Conservation (phyloP, 805 yeast genomes). For the Yamadazyma tumulicola region DNA sequence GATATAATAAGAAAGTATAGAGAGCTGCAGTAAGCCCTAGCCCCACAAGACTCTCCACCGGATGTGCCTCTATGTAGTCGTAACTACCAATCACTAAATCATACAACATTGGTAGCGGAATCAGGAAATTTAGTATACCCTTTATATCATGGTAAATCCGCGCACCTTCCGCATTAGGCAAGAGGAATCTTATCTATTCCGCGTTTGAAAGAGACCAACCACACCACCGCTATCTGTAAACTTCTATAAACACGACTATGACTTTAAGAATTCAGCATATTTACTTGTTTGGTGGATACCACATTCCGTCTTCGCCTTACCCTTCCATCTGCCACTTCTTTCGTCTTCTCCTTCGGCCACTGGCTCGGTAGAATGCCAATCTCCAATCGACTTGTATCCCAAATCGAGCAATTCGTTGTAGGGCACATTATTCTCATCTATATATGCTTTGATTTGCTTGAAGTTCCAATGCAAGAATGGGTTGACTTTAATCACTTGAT, state of each 20-base stretch:
- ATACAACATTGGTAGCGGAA: conserved; percentile 3
- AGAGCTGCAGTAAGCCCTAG: neutral
- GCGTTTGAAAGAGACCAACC: too few relatives aligned
- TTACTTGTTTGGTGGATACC: conserved; percentile 85
- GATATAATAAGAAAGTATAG: conserved; percentile 40
- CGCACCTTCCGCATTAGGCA: conserved; percentile 6
- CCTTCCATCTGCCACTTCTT: conserved; percentile 97
- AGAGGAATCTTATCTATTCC: conserved; percentile 4
- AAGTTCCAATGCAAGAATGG: conserved; percentile 86
- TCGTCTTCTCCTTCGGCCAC: conserved; percentile 92
- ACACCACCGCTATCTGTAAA: too few relatives aligned
- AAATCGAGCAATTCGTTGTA: conserved; percentile 78
- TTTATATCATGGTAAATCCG: conserved; percentile 5
- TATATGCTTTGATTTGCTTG: conserved; percentile 62
- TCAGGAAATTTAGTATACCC: neutral
- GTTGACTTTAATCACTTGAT: conserved; percentile 79
- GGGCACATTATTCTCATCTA: conserved; percentile 71
- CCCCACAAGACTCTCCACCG: neutral
- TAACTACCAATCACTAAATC: conserved; percentile 1
- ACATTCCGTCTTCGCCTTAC: conserved; percentile 87
- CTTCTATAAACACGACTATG: too few relatives aligned
- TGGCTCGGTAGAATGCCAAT: conserved; percentile 91
- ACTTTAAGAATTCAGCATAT: conserved; percentile 61
- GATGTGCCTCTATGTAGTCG: conserved; percentile 6
- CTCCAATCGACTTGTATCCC: conserved; percentile 92